These are phyloP conservation scores for Xylaria sp. DNA, from an alignment of 2,329 filamentous ascomycete genomes.

Conservation along the genomic window DNA sequence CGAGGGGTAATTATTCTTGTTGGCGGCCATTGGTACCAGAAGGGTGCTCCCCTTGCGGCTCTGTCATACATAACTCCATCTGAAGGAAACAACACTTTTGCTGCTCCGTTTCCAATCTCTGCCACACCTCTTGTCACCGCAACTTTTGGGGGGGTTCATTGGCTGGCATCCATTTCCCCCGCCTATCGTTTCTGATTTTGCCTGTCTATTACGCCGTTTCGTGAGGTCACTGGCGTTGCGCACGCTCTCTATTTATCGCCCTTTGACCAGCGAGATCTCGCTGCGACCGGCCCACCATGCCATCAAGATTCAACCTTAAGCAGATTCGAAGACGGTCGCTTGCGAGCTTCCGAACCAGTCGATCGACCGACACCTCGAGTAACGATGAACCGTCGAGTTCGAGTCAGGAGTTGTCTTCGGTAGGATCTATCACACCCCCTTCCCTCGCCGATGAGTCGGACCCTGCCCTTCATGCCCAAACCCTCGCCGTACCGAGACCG, in stretches of 20 bases:
- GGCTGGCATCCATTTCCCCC: slow-evolving; percentile 18
- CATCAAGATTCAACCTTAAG: slow-evolving; percentile 60
- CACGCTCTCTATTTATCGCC: background rate
- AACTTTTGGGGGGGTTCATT: slow-evolving; percentile 6
- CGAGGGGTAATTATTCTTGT: slow-evolving; percentile 1
- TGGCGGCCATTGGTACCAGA: slow-evolving; percentile 5
- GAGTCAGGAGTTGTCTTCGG: slow-evolving; percentile 70
- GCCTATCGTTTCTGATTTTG: background rate
- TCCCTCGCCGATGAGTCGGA: slow-evolving; percentile 75
- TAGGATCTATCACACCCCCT: slow-evolving; percentile 79
- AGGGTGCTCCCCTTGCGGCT: background rate
- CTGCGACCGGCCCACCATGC: slow-evolving; percentile 22
- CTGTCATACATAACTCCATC: slow-evolving; percentile 7
- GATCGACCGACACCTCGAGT: slow-evolving; percentile 70
- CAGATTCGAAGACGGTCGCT: slow-evolving; percentile 81
- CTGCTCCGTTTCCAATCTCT: slow-evolving; percentile 8
- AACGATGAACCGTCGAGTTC: slow-evolving; percentile 64
- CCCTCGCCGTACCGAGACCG: slow-evolving; percentile 58
- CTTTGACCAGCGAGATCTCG: slow-evolving; percentile 5
- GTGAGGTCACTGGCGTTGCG: slow-evolving; percentile 11
- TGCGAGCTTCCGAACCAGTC: slow-evolving; percentile 75
- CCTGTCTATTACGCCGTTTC: slow-evolving; percentile 6
- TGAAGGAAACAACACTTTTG: background rate
- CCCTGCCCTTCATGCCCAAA: slow-evolving; percentile 71
- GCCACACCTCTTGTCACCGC: slow-evolving; percentile 4